Evolutionary conservation across 164 flowering plant genomes (phyloP), one percentile per base, ranked within the genome.

Genomic region (Warburgia ugandensis): DNA sequence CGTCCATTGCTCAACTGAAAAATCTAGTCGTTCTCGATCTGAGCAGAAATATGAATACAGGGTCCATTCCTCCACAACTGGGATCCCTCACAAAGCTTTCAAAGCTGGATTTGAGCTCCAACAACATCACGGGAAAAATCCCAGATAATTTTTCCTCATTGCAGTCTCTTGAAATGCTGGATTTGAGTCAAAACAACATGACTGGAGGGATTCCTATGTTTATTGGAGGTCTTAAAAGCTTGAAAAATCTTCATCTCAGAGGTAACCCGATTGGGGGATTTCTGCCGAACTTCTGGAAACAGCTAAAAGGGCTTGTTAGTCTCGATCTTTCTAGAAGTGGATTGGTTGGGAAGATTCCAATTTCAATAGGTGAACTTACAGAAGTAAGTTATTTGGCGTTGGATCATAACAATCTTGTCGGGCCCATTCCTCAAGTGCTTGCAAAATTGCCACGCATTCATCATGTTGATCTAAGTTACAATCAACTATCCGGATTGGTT

Each of bases 11-110:
- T 4, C 6, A 16, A 20, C 40, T 54, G 11, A 21, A 31, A n/a
- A 37, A 48, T 16, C 48, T 57, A 19, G 46, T 57, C 12, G 37
- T 29, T 21, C 45, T 57, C 6, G 61, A 57, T 37, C 52, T 57
- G 20, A 48, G 54, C 54, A 17, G 37, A 30, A 57, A 57, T 26
- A 17, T 11, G n/a, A 38, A 48, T 14, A 13, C 29, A 5, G 46
- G 61, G 1, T 11, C 39, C 25, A 47, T 57, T 17, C 61, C 61
- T 13, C 19, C 38, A 1, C 28, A 22, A 14, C 14, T 57, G 19
- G 45, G 47, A 16, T 20, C 20, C 9, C 46, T 57, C 9, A 23
- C 61, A 27, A 40, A 48, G 14, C 36, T 39, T 12, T 27, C 52
- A 0, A 49, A 57, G 48, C 25, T 48, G 28, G 54, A 57, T 29